Conservation (phyloP, 805 yeast genomes). For the Yamadazyma nakazawae region DNA sequence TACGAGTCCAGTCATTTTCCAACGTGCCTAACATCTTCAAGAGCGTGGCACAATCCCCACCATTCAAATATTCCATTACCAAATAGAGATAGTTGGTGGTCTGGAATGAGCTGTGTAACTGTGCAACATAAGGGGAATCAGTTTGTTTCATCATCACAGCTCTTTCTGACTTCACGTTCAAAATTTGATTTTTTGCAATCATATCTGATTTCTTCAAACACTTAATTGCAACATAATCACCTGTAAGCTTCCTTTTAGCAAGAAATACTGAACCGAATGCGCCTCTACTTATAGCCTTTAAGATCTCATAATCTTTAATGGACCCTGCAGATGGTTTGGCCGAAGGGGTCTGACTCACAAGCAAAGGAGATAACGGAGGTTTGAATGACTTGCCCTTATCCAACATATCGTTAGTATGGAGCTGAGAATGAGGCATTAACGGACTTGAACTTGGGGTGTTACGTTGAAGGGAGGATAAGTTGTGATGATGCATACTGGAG, state of each 20-base stretch:
- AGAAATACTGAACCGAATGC: slow-evolving; percentile 96
- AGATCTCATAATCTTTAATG: slow-evolving; percentile 81
- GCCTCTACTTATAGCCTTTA: slow-evolving; percentile 93
- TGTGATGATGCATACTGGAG: slow-evolving; percentile 18
- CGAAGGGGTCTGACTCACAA: slow-evolving; percentile 60
- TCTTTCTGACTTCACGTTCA: slow-evolving; percentile 90
- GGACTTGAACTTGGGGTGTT: slow-evolving; percentile 38
- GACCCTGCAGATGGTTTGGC: slow-evolving; percentile 58
- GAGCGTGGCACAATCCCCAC: slow-evolving; percentile 92
- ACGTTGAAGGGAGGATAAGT: slow-evolving; percentile 61
- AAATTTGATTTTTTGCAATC: slow-evolving; percentile 95
- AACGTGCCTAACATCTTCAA: slow-evolving; percentile 77
- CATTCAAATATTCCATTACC: slow-evolving; percentile 95
- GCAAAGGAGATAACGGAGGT: slow-evolving; percentile 76
- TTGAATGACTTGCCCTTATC: slow-evolving; percentile 23
- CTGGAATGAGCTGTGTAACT: slow-evolving; percentile 83
- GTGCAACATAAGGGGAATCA: slow-evolving; percentile 90
- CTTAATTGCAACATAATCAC: slow-evolving; percentile 94
- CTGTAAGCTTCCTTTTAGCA: slow-evolving; percentile 78
- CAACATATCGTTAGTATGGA: background rate
- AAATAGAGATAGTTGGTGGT: slow-evolving; percentile 79
- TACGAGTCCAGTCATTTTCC: slow-evolving; percentile 81
- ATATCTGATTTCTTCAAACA: slow-evolving; percentile 89
- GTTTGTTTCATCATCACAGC: slow-evolving; percentile 98
- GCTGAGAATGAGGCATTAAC: slow-evolving; percentile 13